phyloP scores from a whole-genome alignment of 2,329 filamentous ascomycete genomes.

The Amylocarpus encephaloides region DNA sequence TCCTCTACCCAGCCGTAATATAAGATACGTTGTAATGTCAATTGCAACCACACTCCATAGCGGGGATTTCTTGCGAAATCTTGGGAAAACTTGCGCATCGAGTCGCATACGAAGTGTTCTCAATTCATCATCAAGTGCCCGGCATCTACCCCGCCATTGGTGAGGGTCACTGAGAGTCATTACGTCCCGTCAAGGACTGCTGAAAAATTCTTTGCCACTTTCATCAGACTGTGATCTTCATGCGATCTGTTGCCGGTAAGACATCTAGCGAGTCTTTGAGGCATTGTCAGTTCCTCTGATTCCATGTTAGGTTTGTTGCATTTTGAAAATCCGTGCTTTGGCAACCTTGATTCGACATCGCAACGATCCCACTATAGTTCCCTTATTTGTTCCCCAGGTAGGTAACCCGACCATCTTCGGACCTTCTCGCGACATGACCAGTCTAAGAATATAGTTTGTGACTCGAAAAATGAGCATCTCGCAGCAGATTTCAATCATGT shows the following conservation, averaged over 20 bases:
- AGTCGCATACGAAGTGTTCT: not conserved
- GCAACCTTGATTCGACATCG: constrained; percentile 18
- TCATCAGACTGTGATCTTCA: not conserved
- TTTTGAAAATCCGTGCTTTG: constrained; percentile 15
- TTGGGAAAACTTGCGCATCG: not conserved
- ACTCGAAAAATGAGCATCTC: constrained; percentile 20
- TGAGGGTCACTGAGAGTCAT: too few relatives aligned
- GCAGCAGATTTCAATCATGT: constrained; percentile 30
- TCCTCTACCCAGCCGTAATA: not conserved
- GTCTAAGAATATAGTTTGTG: constrained; percentile 8
- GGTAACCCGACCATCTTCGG: constrained; percentile 14
- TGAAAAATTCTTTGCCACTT: too few relatives aligned
- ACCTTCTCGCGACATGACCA: constrained; percentile 18
- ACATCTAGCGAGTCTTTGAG: constrained; percentile 1
- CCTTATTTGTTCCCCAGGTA: constrained; percentile 6
- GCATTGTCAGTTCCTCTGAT: constrained; percentile 7
- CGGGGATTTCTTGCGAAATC: too few relatives aligned
- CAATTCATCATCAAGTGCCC: not conserved
- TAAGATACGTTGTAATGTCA: not conserved
- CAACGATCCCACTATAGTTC: constrained; percentile 2
- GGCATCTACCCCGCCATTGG: constrained; percentile 1
- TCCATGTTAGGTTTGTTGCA: constrained; percentile 14
- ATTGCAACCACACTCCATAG: not conserved
- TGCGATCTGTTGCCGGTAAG: constrained; percentile 6
- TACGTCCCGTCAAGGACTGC: not conserved